phyloP scores from a whole-genome alignment of 2,329 filamentous ascomycete genomes.

The Fusarium redolens region DNA sequence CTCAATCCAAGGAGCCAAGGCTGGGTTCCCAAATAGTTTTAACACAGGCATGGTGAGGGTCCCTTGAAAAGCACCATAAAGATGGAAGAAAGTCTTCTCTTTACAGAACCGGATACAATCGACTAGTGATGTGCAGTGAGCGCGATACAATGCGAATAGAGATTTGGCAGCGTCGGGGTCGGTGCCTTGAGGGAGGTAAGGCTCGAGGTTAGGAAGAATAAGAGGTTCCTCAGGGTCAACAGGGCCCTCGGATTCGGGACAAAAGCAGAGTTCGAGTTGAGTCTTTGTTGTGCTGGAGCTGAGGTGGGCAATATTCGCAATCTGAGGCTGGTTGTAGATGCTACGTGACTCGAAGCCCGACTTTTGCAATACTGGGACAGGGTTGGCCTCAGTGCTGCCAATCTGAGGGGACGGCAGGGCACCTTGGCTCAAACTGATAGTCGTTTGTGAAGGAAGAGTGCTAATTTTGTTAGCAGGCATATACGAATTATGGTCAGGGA shows the following conservation, averaged over 20 bases:
- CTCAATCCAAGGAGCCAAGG: constrained; percentile 90
- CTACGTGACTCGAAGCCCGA: constrained; percentile 53
- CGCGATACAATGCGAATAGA: constrained; percentile 87
- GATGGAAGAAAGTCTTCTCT: constrained; percentile 94
- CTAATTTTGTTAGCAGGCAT: constrained; percentile 45
- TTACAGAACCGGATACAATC: constrained; percentile 97
- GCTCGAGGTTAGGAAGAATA: constrained; percentile 84
- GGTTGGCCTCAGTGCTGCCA: constrained; percentile 39
- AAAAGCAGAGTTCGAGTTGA: constrained; percentile 69
- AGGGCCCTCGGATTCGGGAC: constrained; percentile 64
- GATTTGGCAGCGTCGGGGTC: constrained; percentile 89
- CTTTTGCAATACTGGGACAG: constrained; percentile 12
- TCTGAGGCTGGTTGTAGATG: constrained; percentile 69
- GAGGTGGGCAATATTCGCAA: constrained; percentile 68
- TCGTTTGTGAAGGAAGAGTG: constrained; percentile 47
- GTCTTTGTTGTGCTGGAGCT: constrained; percentile 69
- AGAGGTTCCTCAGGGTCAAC: constrained; percentile 74
- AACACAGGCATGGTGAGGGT: constrained; percentile 97
- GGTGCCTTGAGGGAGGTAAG: constrained; percentile 82
- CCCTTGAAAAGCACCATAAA: constrained; percentile 95
- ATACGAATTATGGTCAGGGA: background rate
- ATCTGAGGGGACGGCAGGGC: constrained; percentile 47
- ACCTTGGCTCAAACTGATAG: constrained; percentile 46
- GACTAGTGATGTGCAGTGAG: constrained; percentile 93
- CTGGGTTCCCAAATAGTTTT: constrained; percentile 85